Percentiles rank a stretch among this genome's conserved stretches.
Conservation (phyloP, 129 eudicot genomes). For the Pseudognaphalium luteoalbum region DNA sequence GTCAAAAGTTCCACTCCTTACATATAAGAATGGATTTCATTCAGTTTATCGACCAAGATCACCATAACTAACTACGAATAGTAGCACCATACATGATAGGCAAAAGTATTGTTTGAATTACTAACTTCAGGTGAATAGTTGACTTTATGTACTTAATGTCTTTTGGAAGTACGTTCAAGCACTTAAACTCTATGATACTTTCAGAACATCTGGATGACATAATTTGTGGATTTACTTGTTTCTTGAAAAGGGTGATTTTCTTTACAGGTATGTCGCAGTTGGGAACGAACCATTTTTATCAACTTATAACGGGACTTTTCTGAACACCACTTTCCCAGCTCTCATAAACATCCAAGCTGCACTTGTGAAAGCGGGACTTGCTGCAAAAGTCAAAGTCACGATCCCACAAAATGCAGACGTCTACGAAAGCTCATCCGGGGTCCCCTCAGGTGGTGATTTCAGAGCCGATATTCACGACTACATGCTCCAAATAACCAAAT, state of each 20-base stretch:
- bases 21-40: too few species aligned
- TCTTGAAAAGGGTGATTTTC: neutral
- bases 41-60: neutral
- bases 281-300: slow-evolving; percentile 46
- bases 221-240: neutral
- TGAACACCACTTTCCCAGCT: slow-evolving; percentile 40
- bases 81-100: neutral
- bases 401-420: slow-evolving; percentile 43
- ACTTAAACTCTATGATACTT: neutral
- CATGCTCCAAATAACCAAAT: slow-evolving; percentile 25
- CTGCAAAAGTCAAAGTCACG: slow-evolving; percentile 33
- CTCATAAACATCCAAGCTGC: slow-evolving; percentile 45
- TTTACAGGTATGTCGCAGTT: slow-evolving; percentile 43
- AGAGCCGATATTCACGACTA: slow-evolving; percentile 31
- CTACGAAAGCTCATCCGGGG: slow-evolving; percentile 9
- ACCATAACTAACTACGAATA: neutral
- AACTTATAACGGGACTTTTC: slow-evolving; percentile 38
- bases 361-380: slow-evolving; percentile 33
- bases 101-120: neutral
- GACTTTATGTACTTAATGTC: neutral
- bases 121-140: neutral
- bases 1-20: neutral
- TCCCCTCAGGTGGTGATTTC: slow-evolving; percentile 35
- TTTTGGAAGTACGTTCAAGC: neutral
- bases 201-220: neutral